These are phyloP conservation scores for Hypericum androsaemum DNA, from an alignment of 345 rosid genomes.

Conservation along the genomic window DNA sequence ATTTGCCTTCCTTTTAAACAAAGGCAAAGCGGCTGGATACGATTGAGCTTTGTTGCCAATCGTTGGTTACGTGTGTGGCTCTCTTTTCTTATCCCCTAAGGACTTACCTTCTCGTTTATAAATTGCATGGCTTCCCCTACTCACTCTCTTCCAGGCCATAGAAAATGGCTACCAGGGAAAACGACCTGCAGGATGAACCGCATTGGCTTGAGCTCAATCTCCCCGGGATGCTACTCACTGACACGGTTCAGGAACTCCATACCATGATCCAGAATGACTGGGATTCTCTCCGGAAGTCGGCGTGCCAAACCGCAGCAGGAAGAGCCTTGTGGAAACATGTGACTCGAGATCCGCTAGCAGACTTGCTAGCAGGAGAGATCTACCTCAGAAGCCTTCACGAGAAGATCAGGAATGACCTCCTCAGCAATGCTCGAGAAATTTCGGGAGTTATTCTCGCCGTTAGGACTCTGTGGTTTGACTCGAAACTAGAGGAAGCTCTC, in stretches of 20 bases:
- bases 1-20: slow-evolving; percentile 36
- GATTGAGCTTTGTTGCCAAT: slow-evolving; percentile 34
- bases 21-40: slow-evolving; percentile 40
- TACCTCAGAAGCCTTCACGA: slow-evolving; percentile 57
- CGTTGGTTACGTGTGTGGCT: slow-evolving; percentile 84
- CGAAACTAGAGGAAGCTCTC: slow-evolving; percentile 65
- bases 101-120: no score
- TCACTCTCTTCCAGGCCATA: not conserved
- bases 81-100: slow-evolving; percentile 49
- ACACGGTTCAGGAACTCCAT: slow-evolving; percentile 50
- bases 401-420: slow-evolving; percentile 62
- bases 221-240: slow-evolving; percentile 31
- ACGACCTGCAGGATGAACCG: slow-evolving; percentile 27
- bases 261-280: slow-evolving; percentile 50
- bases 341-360: slow-evolving; percentile 68
- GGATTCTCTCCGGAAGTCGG: slow-evolving; percentile 56
- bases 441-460: slow-evolving; percentile 81
- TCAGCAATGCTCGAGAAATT: slow-evolving; percentile 63
- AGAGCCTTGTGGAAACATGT: slow-evolving; percentile 89
- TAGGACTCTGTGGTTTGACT: slow-evolving; percentile 85
- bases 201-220: slow-evolving; percentile 53
- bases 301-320: slow-evolving; percentile 90
- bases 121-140: no score
- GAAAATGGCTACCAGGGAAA: slow-evolving; percentile 36
- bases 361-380: slow-evolving; percentile 71